These are phyloP conservation scores for Potentilla sterilis DNA, from an alignment of 306 rosid genomes.

Conservation along the genomic window DNA sequence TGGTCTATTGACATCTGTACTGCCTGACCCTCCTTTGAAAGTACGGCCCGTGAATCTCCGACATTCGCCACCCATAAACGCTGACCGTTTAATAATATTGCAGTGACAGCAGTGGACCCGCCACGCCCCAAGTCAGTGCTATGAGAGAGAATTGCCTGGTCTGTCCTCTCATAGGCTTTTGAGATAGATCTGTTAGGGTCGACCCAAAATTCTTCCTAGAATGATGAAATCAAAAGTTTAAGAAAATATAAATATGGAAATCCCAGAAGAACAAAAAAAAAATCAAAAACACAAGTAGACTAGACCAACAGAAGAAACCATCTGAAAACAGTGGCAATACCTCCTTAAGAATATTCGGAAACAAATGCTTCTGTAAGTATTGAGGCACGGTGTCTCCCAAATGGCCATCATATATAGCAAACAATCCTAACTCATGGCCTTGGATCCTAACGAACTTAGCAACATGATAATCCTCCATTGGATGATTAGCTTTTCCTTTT, in stretches of 20 bases:
- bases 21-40: constrained; percentile 76
- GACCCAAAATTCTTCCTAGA: constrained; percentile 82
- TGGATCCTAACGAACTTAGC: constrained; percentile 68
- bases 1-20: constrained; percentile 80
- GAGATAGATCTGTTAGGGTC: constrained; percentile 70
- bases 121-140: constrained; percentile 95
- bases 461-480: constrained; percentile 98
- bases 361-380: constrained; percentile 81
- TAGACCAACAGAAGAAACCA: constrained; percentile 10
- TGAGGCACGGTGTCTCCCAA: constrained; percentile 83
- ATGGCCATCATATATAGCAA: constrained; percentile 95
- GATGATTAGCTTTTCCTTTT: constrained; percentile 94
- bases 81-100: constrained; percentile 69
- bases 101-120: constrained; percentile 96
- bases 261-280: neutral
- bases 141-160: constrained; percentile 79
- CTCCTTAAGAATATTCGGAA: constrained; percentile 76
- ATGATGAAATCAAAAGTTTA: constrained; percentile 24
- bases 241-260: constrained; percentile 9
- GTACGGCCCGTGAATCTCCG: constrained; percentile 95
- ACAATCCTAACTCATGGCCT: constrained; percentile 76
- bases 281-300: neutral
- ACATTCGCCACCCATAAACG: constrained; percentile 77
- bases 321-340: constrained; percentile 35
- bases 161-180: constrained; percentile 86